Evolutionary conservation across 1,139 yeast species (phyloP), one percentile per base, ranked within the genome.

Genomic region (Geotrichum cucujoidarum): DNA sequence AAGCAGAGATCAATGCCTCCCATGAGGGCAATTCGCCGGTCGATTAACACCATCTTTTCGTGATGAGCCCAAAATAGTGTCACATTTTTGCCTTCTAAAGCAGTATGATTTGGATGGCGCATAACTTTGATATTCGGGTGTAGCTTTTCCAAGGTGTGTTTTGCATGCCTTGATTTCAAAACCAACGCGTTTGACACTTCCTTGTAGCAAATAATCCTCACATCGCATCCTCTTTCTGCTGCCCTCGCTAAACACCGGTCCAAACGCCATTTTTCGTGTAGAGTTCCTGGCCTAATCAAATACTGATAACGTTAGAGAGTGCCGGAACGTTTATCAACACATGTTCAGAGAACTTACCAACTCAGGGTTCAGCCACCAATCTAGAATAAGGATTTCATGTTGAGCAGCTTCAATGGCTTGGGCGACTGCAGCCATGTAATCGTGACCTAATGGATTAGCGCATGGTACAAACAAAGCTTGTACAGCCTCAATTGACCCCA

Each of bases 51-150:
- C 49, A 79, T 63, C 55, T 79, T 79, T 57, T 79, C 84, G 60
- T 79, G 84, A 60, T 79, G 84, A 0, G 84, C 84, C 84, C 84
- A 79, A 59, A 78, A 79, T 54, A 72, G 78, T 1, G 82, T 80
- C 29, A 50, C 53, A 30, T 43, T 48, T 22, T 27, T 49, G 21
- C 55, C 55, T 53, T 78, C 79, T 56, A 78, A 82, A 52, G 78
- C 69, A 21, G 77, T 68, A 59, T 79, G 84, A 55, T 79, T 78
- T 3, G 84, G 84, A 6, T 83, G 78, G 55, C 84, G 68, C 45
- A 79, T 71, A 14, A 79, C 83, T 60, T 75, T 81, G 48, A 79
- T 74, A 56, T 79, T 79, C 31, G 75, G 78, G 55, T 78, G 73
- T 40, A 79, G 66, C 33, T 79, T 77, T 40, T 79, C 66, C 35